Conservation (phyloP, 83 land plant genomes). For the Larix sibirica region DNA sequence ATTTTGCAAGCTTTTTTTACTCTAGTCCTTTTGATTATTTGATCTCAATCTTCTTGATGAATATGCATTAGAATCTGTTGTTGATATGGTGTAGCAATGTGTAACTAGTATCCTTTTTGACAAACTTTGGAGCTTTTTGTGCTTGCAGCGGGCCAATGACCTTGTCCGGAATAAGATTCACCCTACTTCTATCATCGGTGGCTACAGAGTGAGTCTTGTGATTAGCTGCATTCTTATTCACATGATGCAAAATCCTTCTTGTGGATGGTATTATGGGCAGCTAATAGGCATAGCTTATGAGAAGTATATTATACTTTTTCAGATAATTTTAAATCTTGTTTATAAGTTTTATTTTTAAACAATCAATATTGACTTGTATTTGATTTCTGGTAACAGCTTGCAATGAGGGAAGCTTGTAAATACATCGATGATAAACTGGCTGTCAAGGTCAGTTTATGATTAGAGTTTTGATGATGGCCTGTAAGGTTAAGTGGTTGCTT, state of each 20-base stretch:
- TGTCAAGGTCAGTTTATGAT: constrained; percentile 54
- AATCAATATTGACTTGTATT: background rate
- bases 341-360: background rate
- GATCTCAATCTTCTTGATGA: background rate
- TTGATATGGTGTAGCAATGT: background rate
- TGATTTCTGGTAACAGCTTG: constrained; percentile 62
- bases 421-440: constrained; percentile 94
- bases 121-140: background rate
- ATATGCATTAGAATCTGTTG: background rate
- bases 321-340: background rate
- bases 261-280: background rate
- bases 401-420: constrained; percentile 98
- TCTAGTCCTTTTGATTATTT: background rate
- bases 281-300: background rate
- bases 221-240: background rate
- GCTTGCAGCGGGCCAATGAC: constrained; percentile 91
- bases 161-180: constrained; percentile 95
- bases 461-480: background rate
- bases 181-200: constrained; percentile 99
- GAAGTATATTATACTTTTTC: background rate
- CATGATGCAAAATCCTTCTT: background rate
- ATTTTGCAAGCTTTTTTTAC: too few species aligned
- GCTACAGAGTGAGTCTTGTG: constrained; percentile 73
- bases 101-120: background rate
- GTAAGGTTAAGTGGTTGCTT: background rate